A percentile compares a stretch with the other conserved stretches of the same genome.
phyloP scores from a whole-genome alignment of 345 rosid genomes.

The Salix purpurea region DNA sequence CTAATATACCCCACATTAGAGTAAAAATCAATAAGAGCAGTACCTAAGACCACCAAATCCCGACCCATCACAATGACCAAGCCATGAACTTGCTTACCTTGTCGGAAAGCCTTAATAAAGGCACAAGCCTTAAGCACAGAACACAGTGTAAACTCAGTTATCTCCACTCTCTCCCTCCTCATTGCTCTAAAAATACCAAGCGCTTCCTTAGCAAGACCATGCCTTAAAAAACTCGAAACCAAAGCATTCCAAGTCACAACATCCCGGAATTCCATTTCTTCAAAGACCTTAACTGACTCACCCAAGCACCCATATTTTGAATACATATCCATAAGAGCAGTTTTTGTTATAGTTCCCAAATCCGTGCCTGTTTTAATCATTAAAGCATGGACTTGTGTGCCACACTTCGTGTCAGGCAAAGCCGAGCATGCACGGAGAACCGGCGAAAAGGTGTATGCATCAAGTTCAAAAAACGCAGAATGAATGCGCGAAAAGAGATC shows the following conservation, averaged over 20 bases:
- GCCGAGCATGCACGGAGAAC: slow-evolving; percentile 57
- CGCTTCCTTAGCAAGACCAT: slow-evolving; percentile 51
- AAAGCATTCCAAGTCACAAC: slow-evolving; percentile 73
- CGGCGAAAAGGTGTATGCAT: slow-evolving; percentile 62
- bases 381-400: slow-evolving; percentile 68
- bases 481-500: slow-evolving; percentile 44
- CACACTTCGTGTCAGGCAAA: slow-evolving; percentile 40
- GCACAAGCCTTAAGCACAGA: slow-evolving; percentile 66
- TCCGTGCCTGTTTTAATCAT: slow-evolving; percentile 59
- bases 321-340: slow-evolving; percentile 68
- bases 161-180: slow-evolving; percentile 43
- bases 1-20: slow-evolving; percentile 40
- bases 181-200: slow-evolving; percentile 47
- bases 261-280: slow-evolving; percentile 50
- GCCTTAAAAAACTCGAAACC: slow-evolving; percentile 56
- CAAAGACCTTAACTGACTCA: slow-evolving; percentile 49
- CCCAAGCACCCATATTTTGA: slow-evolving; percentile 46
- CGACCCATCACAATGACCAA: slow-evolving; percentile 59
- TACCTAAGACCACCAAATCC: slow-evolving; percentile 65
- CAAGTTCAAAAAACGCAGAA: slow-evolving; percentile 31
- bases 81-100: slow-evolving; percentile 74
- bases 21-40: slow-evolving; percentile 69
- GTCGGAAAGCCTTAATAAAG: slow-evolving; percentile 42
- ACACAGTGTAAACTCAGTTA: slow-evolving; percentile 69
- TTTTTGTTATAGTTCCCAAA: slow-evolving; percentile 53